Evolutionary conservation across 2,329 filamentous ascomycete genomes (phyloP).

Genomic region (Trichoderma endophyticum): DNA sequence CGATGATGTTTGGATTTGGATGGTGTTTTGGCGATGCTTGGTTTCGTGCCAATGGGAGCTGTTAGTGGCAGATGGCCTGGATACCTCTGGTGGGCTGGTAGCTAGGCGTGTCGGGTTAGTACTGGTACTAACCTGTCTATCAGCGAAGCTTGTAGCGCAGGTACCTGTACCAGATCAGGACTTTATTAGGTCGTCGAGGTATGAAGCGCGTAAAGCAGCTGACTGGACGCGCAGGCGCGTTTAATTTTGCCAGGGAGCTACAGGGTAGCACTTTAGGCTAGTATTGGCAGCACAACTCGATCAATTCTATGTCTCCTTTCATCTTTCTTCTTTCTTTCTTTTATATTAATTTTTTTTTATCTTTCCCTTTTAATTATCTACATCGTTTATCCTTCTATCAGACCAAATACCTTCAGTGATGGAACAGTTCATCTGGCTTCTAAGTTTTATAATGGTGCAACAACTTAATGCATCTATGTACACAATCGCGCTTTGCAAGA

Average conservation of each 20-base stretch:
- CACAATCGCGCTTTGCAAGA: not conserved
- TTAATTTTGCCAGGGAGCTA: not conserved
- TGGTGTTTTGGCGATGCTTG: not conserved
- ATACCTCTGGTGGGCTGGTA: not conserved
- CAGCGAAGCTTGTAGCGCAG: not conserved
- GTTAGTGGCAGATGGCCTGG: not conserved
- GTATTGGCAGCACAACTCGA: too few relatives aligned
- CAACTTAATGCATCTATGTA: not conserved
- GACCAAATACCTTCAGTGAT: too few relatives aligned
- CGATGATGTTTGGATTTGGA: not conserved
- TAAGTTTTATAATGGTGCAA: not conserved
- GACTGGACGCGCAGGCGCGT: not conserved
- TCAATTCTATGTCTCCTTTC: not conserved
- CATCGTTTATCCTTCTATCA: too few relatives aligned
- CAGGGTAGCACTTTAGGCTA: not conserved
- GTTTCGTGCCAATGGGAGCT: not conserved
- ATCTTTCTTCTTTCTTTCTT: not conserved
- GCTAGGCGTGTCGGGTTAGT: not conserved
- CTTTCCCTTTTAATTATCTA: not conserved
- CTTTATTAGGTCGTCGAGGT: not conserved
- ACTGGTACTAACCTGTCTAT: not conserved
- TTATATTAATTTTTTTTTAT: not conserved
- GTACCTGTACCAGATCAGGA: not conserved
- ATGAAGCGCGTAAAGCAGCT: not conserved
- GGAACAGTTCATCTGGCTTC: not conserved